Conservation (phyloP, 495 filamentous ascomycete genomes). For the Penicillium paxilli region DNA sequence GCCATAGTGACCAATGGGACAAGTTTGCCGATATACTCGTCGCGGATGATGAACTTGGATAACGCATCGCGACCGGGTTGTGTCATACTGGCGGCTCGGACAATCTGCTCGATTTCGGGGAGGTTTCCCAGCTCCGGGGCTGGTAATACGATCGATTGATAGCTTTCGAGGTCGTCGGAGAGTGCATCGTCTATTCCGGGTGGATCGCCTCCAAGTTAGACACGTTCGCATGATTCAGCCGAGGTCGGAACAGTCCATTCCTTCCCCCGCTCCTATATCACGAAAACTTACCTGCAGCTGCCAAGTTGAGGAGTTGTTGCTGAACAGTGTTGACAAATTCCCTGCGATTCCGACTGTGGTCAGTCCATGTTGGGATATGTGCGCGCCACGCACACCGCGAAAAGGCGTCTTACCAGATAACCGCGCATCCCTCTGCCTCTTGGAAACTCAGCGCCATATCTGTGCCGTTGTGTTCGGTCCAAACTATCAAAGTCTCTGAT, state of each 20-base stretch:
- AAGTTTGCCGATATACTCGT: conserved; percentile 86
- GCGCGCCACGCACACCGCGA: conserved; percentile 1
- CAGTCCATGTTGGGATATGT: conserved; percentile 4
- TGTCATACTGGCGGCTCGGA: conserved; percentile 72
- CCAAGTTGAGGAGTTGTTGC: conserved; percentile 57
- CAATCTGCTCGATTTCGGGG: conserved; percentile 75
- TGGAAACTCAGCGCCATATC: conserved; percentile 99
- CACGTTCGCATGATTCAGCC: neutral
- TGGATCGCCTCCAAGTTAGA: conserved; percentile 5
- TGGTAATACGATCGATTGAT: conserved; percentile 72
- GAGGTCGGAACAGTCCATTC: neutral
- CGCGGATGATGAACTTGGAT: conserved; percentile 77
- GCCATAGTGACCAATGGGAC: conserved; percentile 81
- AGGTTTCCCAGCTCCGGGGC: conserved; percentile 76
- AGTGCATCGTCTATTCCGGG: conserved; percentile 72
- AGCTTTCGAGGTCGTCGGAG: conserved; percentile 81
- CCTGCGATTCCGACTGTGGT: conserved; percentile 49
- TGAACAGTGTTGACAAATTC: conserved; percentile 89
- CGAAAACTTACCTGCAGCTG: conserved; percentile 46
- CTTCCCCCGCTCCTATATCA: neutral
- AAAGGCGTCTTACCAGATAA: conserved; percentile 70
- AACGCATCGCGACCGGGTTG: conserved; percentile 82
- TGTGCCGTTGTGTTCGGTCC: conserved; percentile 84
- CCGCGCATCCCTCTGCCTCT: conserved; percentile 89
- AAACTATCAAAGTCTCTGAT: conserved; percentile 93